A percentile compares a stretch with the other conserved stretches of the same genome.
Conservation (phyloP, 805 yeast species). For the Huiozyma naganishii region DNA sequence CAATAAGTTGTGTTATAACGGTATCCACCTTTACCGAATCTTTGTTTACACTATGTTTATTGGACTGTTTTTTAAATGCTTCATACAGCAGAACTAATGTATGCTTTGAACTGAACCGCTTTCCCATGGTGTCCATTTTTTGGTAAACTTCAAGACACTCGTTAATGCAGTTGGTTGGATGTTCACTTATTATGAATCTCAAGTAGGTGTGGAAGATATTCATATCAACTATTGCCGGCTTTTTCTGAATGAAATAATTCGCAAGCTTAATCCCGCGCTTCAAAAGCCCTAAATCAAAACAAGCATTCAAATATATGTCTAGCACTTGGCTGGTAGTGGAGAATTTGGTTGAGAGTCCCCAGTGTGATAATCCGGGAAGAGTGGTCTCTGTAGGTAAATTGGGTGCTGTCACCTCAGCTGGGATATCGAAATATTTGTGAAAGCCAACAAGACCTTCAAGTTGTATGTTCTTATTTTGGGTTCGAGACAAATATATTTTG, state of each 20-base stretch:
- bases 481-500: constrained; percentile 12
- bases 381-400: constrained; percentile 1
- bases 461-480: constrained; percentile 2
- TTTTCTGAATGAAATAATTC: constrained; percentile 1
- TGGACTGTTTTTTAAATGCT: constrained; percentile 18
- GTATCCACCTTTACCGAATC: constrained; percentile 5
- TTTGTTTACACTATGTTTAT: constrained; percentile 8
- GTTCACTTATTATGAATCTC: constrained; percentile 3
- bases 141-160: constrained; percentile 9
- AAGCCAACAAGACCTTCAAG: constrained; percentile 7
- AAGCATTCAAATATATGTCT: constrained; percentile 15
- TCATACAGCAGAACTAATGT: constrained; percentile 15
- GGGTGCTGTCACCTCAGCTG: background rate
- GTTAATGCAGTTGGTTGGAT: constrained; percentile 13
- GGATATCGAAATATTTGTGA: constrained; percentile 10
- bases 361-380: constrained; percentile 10
- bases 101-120: constrained; percentile 7
- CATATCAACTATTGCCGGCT: constrained; percentile 10
- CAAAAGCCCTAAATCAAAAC: constrained; percentile 9
- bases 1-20: constrained; percentile 7
- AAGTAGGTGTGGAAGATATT: constrained; percentile 14
- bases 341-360: constrained; percentile 10
- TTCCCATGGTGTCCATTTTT: constrained; percentile 6
- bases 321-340: constrained; percentile 9
- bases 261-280: constrained; percentile 13